Evolutionary conservation across 257 asterid species (phyloP).

Genomic region (Rhazya stricta): DNA sequence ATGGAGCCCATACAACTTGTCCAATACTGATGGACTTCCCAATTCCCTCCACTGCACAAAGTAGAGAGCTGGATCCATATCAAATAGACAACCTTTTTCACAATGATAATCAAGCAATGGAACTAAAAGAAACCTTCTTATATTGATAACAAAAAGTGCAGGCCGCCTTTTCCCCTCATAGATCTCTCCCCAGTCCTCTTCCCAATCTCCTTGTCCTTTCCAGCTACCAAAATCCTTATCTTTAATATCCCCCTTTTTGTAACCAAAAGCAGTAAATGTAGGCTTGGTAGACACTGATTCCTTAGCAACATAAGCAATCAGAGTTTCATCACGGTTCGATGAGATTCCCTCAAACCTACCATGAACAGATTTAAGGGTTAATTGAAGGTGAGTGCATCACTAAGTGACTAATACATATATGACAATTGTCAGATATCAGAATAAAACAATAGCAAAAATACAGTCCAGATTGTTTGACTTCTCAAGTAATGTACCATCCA

Average conservation of each 20-base stretch:
- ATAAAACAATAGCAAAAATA: background rate
- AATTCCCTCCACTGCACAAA: constrained; percentile 73
- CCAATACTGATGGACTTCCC: constrained; percentile 71
- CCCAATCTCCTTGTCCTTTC: constrained; percentile 88
- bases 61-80: constrained; percentile 7
- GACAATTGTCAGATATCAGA: background rate
- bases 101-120: background rate
- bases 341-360: constrained; percentile 95
- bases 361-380: constrained; percentile 15
- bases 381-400: background rate
- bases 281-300: constrained; percentile 61
- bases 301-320: constrained; percentile 78
- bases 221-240: constrained; percentile 73
- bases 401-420: background rate
- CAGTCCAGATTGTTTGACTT: constrained; percentile 22
- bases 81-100: background rate
- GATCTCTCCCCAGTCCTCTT: constrained; percentile 95
- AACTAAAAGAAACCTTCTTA: constrained; percentile 38
- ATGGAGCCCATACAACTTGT: constrained; percentile 91
- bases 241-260: constrained; percentile 38
- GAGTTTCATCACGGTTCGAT: constrained; percentile 73
- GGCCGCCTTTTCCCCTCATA: constrained; percentile 82
- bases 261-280: constrained; percentile 48
- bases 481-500: constrained; percentile 63
- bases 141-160: constrained; percentile 65